Conservation (phyloP, 2,329 filamentous ascomycete genomes). For the Thelonectria discophora region DNA sequence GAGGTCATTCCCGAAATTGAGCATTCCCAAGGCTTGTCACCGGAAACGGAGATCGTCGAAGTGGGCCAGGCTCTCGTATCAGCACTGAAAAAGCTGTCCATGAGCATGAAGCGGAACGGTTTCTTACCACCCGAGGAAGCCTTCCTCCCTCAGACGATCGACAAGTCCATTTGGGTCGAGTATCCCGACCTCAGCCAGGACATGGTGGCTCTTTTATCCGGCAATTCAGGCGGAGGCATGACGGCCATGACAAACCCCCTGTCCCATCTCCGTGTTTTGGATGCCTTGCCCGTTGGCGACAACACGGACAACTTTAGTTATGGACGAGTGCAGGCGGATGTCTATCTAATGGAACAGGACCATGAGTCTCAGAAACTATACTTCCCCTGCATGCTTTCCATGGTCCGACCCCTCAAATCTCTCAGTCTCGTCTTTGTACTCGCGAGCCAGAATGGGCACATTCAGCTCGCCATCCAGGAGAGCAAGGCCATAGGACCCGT, state of each 20-base stretch:
- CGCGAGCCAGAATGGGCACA: constrained; percentile 79
- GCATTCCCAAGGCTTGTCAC: constrained; percentile 52
- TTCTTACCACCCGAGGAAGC: constrained; percentile 76
- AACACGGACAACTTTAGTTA: constrained; percentile 79
- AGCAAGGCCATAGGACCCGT: constrained; percentile 73
- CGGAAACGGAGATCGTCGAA: constrained; percentile 59
- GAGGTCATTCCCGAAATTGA: constrained; percentile 61
- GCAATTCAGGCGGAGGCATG: constrained; percentile 62
- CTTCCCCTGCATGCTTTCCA: constrained; percentile 79
- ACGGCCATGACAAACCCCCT: constrained; percentile 57
- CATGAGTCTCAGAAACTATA: constrained; percentile 72
- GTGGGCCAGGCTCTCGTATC: constrained; percentile 66
- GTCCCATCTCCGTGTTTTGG: constrained; percentile 64
- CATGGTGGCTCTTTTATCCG: constrained; percentile 74
- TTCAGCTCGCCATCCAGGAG: constrained; percentile 78
- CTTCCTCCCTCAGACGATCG: constrained; percentile 78
- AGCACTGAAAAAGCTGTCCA: constrained; percentile 76
- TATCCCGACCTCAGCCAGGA: constrained; percentile 80
- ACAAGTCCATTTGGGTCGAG: constrained; percentile 82
- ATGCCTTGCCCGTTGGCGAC: constrained; percentile 81
- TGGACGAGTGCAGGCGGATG: constrained; percentile 78
- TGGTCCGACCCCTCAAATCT: constrained; percentile 74
- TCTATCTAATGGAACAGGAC: constrained; percentile 77
- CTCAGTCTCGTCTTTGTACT: constrained; percentile 77
- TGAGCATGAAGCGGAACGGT: constrained; percentile 86